Conservation (phyloP, 2,329 filamentous ascomycete species). For the Colletotrichum scovillei region DNA sequence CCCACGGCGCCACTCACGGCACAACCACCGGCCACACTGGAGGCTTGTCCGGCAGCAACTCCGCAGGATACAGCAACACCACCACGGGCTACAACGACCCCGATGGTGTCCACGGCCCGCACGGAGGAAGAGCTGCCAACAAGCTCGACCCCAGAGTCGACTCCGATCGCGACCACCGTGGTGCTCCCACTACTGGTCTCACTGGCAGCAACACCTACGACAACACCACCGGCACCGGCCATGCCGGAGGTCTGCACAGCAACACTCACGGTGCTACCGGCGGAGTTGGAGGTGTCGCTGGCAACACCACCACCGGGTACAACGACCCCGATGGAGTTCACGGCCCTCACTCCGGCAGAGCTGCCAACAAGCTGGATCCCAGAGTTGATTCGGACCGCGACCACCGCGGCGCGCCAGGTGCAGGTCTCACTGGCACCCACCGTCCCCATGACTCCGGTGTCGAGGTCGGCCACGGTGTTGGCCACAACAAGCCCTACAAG, state of each 20-base stretch:
- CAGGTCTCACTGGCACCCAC: slow-evolving; percentile 16
- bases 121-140: slow-evolving; percentile 53
- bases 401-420: slow-evolving; percentile 34
- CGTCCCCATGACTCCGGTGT: slow-evolving; percentile 27
- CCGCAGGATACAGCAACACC: neutral
- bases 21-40: slow-evolving; percentile 51
- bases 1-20: slow-evolving; percentile 45
- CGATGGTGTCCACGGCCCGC: slow-evolving; percentile 45
- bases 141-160: slow-evolving; percentile 61
- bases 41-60: slow-evolving; percentile 40
- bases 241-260: slow-evolving; percentile 38
- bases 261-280: slow-evolving; percentile 42
- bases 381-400: slow-evolving; percentile 32
- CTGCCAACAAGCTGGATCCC: slow-evolving; percentile 19
- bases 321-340: slow-evolving; percentile 18
- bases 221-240: slow-evolving; percentile 22
- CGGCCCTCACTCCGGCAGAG: slow-evolving; percentile 17
- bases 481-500: neutral
- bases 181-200: neutral
- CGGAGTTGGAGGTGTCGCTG: slow-evolving; percentile 45
- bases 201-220: slow-evolving; percentile 17
- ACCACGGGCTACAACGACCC: slow-evolving; percentile 26
- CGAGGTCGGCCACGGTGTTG: slow-evolving; percentile 12
- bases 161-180: slow-evolving; percentile 51
- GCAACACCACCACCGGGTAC: slow-evolving; percentile 12